Percentiles rank a stretch among this genome's conserved stretches.
Evolutionary conservation across 2,329 filamentous ascomycete species (phyloP).

Genomic region (Emydomyces testavorans): DNA sequence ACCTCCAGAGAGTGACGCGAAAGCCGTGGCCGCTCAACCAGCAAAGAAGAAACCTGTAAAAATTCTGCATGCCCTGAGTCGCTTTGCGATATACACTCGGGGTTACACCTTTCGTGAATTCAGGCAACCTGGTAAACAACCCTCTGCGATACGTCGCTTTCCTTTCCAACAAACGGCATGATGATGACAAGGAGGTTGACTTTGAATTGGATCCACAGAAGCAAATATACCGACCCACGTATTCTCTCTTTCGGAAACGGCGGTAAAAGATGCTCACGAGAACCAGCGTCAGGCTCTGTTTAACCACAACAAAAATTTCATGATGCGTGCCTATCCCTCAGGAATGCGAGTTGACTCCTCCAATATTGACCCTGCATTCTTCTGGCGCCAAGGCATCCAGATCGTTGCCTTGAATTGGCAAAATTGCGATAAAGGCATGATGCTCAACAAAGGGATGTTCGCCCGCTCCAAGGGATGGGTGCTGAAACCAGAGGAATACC

Average conservation of each 20-base stretch:
- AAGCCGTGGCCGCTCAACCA: constrained; percentile 7
- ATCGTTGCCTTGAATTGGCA: constrained; percentile 94
- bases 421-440: constrained; percentile 80
- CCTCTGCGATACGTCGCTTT: neutral
- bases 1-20: neutral
- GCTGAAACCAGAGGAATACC: constrained; percentile 68
- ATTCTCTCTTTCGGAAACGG: constrained; percentile 53
- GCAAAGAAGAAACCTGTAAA: constrained; percentile 41
- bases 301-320: constrained; percentile 64
- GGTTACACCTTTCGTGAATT: constrained; percentile 71
- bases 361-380: constrained; percentile 72
- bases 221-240: constrained; percentile 49
- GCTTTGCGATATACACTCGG: constrained; percentile 73
- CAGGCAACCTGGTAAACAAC: constrained; percentile 48
- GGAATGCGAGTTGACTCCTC: constrained; percentile 71
- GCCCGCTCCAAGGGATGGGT: constrained; percentile 70
- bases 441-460: constrained; percentile 93
- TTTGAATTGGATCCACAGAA: constrained; percentile 23
- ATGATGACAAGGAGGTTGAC: neutral
- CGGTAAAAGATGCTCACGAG: constrained; percentile 53
- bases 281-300: constrained; percentile 53
- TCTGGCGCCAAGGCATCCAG: constrained; percentile 82
- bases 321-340: constrained; percentile 84
- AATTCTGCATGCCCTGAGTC: constrained; percentile 61
- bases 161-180: neutral